Base-by-base conservation (phyloP, 495 filamentous ascomycete genomes). In the Jackrogersella minutella region DNA sequence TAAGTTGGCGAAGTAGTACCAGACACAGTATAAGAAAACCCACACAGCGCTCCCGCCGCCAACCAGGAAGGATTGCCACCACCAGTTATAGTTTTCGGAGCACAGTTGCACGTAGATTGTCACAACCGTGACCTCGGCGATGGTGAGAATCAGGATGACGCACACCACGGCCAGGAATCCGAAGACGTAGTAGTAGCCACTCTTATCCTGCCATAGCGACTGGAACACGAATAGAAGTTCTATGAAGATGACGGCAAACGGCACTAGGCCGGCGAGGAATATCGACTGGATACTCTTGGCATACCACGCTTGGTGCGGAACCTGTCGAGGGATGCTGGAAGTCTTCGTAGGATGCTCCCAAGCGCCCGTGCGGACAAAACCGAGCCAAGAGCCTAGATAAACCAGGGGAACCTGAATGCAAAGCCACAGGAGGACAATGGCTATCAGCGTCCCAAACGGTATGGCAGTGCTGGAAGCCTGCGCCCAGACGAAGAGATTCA, bases 301-400 rank as follows among this genome's bases (percentile, higher is more conserved):
- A 69, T 96, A 93, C 93, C 93, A 97, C 2, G 91, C 81, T 73
- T 93, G 91, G 7, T 75, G 74, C 4, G 93, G 93, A 9, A 97
- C 86, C 73, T 90, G 92, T 1, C 93, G 87, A 13, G 91, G 77
- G 37, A 91, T 85, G 14, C 80, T 80, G 47, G 85, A 88, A 6
- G 93, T 93, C 74, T 94, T 93, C 65, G 93, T 92, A 3, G 93
- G 93, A 74, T 95, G 92, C 56, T 92, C 90, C 91, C 92, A 97
- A 0, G 91, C 77, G 3, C 80, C 79, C 0, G 85, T 82, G 9
- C 82, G 82, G 17, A 85, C 81, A 74, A 86, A 94, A 19, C 93
- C 93, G 58, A 86, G 85, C 89, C 90, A 95, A 67, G 90, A 88
- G 17, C 93, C 93, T 3, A 88, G 76, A 71, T 96, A 97, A 9